Evolutionary conservation across 768 basidiomycete species (phyloP).

Genomic region (Phaeotremella skinneri): DNA sequence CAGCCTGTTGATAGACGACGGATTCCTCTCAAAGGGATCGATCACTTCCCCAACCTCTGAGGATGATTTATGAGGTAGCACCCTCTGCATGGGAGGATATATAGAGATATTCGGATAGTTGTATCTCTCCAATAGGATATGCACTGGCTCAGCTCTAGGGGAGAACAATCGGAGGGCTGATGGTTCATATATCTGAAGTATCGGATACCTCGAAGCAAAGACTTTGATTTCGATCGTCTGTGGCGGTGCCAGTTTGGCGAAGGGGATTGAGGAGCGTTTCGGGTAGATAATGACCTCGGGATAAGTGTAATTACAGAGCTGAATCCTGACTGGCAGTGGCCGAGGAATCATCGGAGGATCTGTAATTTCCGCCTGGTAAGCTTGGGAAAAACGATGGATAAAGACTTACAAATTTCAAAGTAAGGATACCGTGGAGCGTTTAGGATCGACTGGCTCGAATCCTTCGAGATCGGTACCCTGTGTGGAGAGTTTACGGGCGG

Average conservation of each 20-base stretch:
- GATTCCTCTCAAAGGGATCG: too few relatives aligned
- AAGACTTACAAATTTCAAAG: neutral
- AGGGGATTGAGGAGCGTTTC: neutral
- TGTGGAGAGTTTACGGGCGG: conserved; percentile 17
- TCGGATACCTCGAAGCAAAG: neutral
- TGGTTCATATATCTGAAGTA: neutral
- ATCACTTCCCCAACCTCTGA: too few relatives aligned
- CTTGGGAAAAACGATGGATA: neutral
- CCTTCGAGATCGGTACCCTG: conserved; percentile 1
- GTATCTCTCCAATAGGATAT: neutral
- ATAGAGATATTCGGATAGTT: neutral
- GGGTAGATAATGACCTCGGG: conserved; percentile 10
- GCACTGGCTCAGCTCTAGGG: too few relatives aligned
- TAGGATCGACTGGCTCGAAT: conserved; percentile 8
- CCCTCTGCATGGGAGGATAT: too few relatives aligned
- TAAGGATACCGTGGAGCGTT: neutral
- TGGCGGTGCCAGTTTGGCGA: too few relatives aligned
- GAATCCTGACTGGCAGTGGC: too few relatives aligned
- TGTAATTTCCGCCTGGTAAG: neutral
- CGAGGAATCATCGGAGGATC: neutral
- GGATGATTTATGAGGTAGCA: too few relatives aligned
- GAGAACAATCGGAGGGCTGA: too few relatives aligned
- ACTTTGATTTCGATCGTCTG: neutral
- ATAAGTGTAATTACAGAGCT: conserved; percentile 1
- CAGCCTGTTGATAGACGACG: too few relatives aligned